phyloP scores from a whole-genome alignment of 2,329 filamentous ascomycete genomes.

The Monosporascus sp. region DNA sequence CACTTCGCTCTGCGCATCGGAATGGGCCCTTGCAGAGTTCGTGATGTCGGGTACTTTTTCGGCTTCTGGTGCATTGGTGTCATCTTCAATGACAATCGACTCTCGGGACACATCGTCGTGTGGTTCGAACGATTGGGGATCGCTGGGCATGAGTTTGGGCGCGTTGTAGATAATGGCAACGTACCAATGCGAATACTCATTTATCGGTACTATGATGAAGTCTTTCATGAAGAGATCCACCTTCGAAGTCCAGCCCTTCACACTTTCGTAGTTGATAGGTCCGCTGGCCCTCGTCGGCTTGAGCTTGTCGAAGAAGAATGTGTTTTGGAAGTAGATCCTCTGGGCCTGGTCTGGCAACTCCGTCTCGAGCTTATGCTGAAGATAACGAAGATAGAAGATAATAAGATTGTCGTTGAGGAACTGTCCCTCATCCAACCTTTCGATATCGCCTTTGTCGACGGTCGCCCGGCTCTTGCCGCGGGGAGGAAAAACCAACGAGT shows the following conservation, averaged over 20 bases:
- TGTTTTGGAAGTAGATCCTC: constrained; percentile 84
- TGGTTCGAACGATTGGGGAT: constrained; percentile 1
- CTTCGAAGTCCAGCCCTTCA: constrained; percentile 81
- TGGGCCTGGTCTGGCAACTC: constrained; percentile 50
- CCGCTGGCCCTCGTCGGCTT: constrained; percentile 50
- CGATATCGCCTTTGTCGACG: constrained; percentile 67
- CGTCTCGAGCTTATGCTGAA: constrained; percentile 56
- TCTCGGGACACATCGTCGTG: constrained; percentile 1
- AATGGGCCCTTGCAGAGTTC: background rate
- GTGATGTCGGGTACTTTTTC: background rate
- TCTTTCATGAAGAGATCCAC: constrained; percentile 81
- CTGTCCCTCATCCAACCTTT: constrained; percentile 73
- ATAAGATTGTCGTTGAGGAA: constrained; percentile 93
- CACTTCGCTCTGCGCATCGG: constrained; percentile 11
- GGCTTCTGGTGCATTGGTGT: constrained; percentile 4
- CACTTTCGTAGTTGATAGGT: constrained; percentile 74
- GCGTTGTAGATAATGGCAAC: constrained; percentile 92
- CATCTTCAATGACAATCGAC: constrained; percentile 7
- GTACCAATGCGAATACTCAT: constrained; percentile 87
- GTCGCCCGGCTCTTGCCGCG: constrained; percentile 55
- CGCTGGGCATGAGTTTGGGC: constrained; percentile 48
- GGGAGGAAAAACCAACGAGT: constrained; percentile 56
- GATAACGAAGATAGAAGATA: constrained; percentile 74
- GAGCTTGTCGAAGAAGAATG: constrained; percentile 81
- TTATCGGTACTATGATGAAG: constrained; percentile 88